Base-by-base conservation (phyloP, 83 land plant genomes). In the Picea mariana region DNA sequence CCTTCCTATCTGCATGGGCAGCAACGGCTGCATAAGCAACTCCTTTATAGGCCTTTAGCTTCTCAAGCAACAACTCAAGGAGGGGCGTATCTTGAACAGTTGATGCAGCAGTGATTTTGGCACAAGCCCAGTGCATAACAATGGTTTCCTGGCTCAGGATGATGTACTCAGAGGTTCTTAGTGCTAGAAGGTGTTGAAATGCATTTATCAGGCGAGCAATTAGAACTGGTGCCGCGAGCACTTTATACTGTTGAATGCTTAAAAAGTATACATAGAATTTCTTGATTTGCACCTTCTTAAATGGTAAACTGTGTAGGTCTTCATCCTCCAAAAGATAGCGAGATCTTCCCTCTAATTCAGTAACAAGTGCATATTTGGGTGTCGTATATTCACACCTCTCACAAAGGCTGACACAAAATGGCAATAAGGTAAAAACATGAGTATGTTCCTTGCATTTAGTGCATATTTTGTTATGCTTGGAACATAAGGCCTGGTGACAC, bases 21-120 rank as follows among this genome's bases (percentile, higher is more conserved):
- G 99, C 98, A 75, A 96, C 94, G 68, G 98, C 94, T 40, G 99
- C 99, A 91, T 92, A 98, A 27, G 99, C 95, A 66, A 95, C 92
- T 75, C 97, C 96, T 87, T 93, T 93, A 85, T 97, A 96, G 42
- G 87, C 42, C 85, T 88, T 94, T 71, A 98, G 90, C 99, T 96
- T 98, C 24, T 96, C 96, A 84, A 98, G 90, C 62, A 98, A 66
- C 76, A 91, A 80, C 66, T 94, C 97, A 62, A 96, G 92, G 12
- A 98, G 93, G 67, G 76, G 26, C 27, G 81, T 81, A 87, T 98
- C 99, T 59, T 90, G 91, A 78, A 95, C 82, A 58, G 91, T 85
- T 58, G 82, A 75, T 63, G 99, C 93, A 79, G 90, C 88, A 27
- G 90, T 88, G 83, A 98, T 93, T 85, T 96, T 96, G 3, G 92